Percentiles rank a stretch among this genome's conserved stretches.
phyloP scores from a whole-genome alignment of 306 rosid genomes.

The Cucurbita maxima region DNA sequence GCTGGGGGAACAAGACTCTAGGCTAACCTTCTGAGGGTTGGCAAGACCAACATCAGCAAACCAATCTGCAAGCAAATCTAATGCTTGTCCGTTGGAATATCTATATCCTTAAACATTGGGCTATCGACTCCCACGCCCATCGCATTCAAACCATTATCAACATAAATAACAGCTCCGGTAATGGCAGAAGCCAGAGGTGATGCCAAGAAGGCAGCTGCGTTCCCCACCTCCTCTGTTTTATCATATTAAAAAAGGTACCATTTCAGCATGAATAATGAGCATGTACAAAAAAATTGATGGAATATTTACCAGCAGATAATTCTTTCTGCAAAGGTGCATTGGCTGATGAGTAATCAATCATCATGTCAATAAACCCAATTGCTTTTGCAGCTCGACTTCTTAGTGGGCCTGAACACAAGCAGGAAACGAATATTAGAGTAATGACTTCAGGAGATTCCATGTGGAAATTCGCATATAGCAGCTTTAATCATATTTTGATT shows the following conservation, averaged over 20 bases:
- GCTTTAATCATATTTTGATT: neutral
- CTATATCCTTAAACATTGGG: slow-evolving; percentile 34
- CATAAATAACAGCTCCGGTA: slow-evolving; percentile 72
- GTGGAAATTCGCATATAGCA: neutral
- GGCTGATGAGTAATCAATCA: slow-evolving; percentile 70
- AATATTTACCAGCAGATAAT: slow-evolving; percentile 49
- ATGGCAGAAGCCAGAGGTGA: slow-evolving; percentile 85
- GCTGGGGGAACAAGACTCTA: neutral
- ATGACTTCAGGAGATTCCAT: neutral
- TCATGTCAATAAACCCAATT: slow-evolving; percentile 87
- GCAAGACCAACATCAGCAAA: neutral
- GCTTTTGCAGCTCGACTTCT: slow-evolving; percentile 98
- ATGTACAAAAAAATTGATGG: neutral
- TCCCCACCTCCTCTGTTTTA: slow-evolving; percentile 76
- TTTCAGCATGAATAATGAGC: neutral
- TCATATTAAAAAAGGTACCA: neutral
- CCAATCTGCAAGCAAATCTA: slow-evolving; percentile 7
- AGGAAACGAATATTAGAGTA: neutral
- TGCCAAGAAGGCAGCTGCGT: slow-evolving; percentile 76
- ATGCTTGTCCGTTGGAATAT: slow-evolving; percentile 31
- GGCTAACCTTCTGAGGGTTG: neutral
- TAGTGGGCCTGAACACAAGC: slow-evolving; percentile 48
- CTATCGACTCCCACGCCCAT: slow-evolving; percentile 96
- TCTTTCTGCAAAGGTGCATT: slow-evolving; percentile 90
- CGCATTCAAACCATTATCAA: slow-evolving; percentile 81